A percentile compares a stretch with the other conserved stretches of the same genome.
Evolutionary conservation across 352 stramenopile species (phyloP).

Genomic region (Globisporangium perplexum): DNA sequence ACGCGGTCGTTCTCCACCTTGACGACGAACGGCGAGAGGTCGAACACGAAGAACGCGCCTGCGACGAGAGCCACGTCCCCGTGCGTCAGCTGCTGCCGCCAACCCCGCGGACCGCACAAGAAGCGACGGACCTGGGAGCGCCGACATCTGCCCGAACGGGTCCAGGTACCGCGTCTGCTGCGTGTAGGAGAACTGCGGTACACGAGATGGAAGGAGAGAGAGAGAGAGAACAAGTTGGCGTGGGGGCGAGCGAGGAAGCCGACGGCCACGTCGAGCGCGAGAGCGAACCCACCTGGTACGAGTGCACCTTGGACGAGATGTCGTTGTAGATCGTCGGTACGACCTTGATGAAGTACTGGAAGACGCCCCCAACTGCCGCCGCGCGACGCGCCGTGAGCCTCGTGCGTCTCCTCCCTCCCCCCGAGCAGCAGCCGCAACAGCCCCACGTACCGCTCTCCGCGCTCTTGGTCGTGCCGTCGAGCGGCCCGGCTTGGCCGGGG

Average conservation of each 20-base stretch:
- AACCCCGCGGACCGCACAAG: no score
- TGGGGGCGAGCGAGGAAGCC: not conserved
- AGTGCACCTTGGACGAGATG: constrained; percentile 52
- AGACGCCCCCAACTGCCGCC: constrained; percentile 60
- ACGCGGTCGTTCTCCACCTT: constrained; percentile 79
- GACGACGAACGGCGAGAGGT: constrained; percentile 83
- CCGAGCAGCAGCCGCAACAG: not conserved
- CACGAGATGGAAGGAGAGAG: not conserved
- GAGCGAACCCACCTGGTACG: constrained; percentile 46
- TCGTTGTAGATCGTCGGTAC: constrained; percentile 84
- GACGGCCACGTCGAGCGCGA: not conserved
- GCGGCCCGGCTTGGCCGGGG: constrained; percentile 25
- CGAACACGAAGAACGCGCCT: constrained; percentile 84
- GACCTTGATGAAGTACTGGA: constrained; percentile 88
- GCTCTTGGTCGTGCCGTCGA: constrained; percentile 57
- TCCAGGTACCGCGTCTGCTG: constrained; percentile 75
- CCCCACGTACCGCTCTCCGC: constrained; percentile 28
- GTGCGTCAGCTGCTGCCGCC: no score
- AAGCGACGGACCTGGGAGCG: constrained; percentile 43
- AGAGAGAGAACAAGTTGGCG: no score
- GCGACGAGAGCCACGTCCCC: no score
- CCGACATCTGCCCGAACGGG: constrained; percentile 53
- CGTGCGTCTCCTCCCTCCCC: no score
- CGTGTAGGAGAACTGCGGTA: constrained; percentile 70
- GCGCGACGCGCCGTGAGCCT: no score